Percentiles rank a stretch among this genome's conserved stretches.
Evolutionary conservation across 768 basidiomycete genomes (phyloP).

Genomic region (Tephrocybe sp.): DNA sequence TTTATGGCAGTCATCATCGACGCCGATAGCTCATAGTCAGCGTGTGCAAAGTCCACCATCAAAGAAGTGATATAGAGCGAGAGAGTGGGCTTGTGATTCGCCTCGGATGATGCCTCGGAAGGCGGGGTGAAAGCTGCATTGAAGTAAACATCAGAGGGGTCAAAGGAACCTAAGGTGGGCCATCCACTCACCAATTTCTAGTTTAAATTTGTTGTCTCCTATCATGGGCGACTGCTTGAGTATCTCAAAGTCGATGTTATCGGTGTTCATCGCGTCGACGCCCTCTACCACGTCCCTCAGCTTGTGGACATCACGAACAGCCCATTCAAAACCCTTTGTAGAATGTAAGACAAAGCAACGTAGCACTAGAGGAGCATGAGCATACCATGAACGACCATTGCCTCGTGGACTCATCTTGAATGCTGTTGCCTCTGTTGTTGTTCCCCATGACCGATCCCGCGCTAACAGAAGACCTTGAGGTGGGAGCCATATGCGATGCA

Average conservation of each 20-base stretch:
- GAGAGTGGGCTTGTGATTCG: conserved; percentile 38
- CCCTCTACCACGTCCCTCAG: conserved; percentile 61
- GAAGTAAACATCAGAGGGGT: conserved; percentile 1
- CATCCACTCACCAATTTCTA: conserved; percentile 59
- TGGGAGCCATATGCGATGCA: conserved; percentile 21
- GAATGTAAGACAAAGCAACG: conserved; percentile 5
- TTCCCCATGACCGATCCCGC: conserved; percentile 24
- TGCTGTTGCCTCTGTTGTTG: conserved; percentile 8
- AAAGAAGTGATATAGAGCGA: conserved; percentile 69
- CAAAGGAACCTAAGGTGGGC: neutral
- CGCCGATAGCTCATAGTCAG: conserved; percentile 58
- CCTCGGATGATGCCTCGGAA: conserved; percentile 21
- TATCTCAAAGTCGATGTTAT: conserved; percentile 55
- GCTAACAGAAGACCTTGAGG: conserved; percentile 21
- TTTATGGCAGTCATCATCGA: conserved; percentile 77
- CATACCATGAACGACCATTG: conserved; percentile 69
- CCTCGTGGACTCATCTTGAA: conserved; percentile 48
- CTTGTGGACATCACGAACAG: conserved; percentile 55
- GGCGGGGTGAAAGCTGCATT: conserved; percentile 25
- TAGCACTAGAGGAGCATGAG: neutral
- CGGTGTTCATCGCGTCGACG: conserved; percentile 25
- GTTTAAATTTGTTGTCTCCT: conserved; percentile 70
- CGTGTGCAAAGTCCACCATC: conserved; percentile 58
- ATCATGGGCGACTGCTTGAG: conserved; percentile 65
- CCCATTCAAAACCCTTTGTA: conserved; percentile 72